Evolutionary conservation across 2,329 filamentous ascomycete species (phyloP), one percentile per base, ranked within the genome.

Genomic region (Trichoderma sp.): DNA sequence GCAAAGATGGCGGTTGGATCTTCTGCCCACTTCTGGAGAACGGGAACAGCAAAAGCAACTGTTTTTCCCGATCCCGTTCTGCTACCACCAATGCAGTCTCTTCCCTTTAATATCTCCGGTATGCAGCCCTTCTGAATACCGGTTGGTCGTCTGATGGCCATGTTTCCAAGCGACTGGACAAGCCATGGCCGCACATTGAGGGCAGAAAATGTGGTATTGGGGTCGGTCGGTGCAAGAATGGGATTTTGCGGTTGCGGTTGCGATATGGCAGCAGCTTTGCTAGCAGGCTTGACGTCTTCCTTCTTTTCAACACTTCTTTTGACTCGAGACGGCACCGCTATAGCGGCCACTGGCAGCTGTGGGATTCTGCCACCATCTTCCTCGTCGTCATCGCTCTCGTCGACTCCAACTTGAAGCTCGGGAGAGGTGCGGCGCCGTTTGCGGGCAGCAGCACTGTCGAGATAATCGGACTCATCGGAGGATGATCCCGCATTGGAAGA

Each of bases 11-110:
- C 96, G 72, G 92, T 91, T 1, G 96, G 96, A 83, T 99, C 95
- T 78, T 94, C 89, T 2, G 95, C 90, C 94, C 95, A 98, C 81
- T 92, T 92, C 80, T 98, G 95, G 74, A 99, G 84, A 73, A 99
- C 97, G 0, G 96, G 96, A 11, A 95, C 94, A 1, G 95, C 93
- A 81, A 99, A 99, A 1, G 96, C 95, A 57, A 98, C 91, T 4
- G 96, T 99, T 84, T 99, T 99, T 83, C 96, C 96, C 14, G 95
- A 98, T 85, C 96, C 96, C 0, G 96, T 99, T 74, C 94, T 88
- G 79, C 93, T 97, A 47, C 95, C 95, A 79, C 96, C 96, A 76
- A 99, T 98, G 79, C 94, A 98, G 82, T 99, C 95, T 76, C 93
- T 88, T 6, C 96, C 96, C 76, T 93, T 91, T 39, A 99, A 81